These are phyloP conservation scores for Tolypocladium sp. DNA, from an alignment of 2,329 filamentous ascomycete species.

Conservation along the genomic window DNA sequence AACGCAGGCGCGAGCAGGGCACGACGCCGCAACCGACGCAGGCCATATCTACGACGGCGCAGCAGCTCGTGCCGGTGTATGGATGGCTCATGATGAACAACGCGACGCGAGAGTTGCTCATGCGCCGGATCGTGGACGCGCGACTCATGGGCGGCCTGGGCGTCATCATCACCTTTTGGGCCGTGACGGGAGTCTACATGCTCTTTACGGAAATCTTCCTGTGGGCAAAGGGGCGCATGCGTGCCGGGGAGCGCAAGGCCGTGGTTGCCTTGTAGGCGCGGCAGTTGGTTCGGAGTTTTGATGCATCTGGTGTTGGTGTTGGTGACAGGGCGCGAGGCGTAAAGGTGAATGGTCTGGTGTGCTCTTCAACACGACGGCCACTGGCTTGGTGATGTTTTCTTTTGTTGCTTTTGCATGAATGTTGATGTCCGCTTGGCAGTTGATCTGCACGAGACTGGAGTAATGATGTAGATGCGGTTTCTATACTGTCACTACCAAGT, in stretches of 20 bases:
- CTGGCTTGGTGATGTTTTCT: background rate
- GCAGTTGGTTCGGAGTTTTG: background rate
- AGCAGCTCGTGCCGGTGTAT: constrained; percentile 28
- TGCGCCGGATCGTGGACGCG: constrained; percentile 30
- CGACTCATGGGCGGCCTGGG: constrained; percentile 34
- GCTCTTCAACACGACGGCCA: background rate
- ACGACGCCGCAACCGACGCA: constrained; percentile 5
- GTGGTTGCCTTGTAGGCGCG: background rate
- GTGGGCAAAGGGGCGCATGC: constrained; percentile 24
- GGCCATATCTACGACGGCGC: constrained; percentile 10
- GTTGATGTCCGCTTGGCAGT: background rate
- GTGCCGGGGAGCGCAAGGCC: constrained; percentile 15
- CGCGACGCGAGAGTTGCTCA: constrained; percentile 23
- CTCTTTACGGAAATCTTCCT: constrained; percentile 36
- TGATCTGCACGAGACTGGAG: background rate
- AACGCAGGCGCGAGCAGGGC: constrained; percentile 26
- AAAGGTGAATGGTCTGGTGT: background rate
- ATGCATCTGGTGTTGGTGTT: background rate
- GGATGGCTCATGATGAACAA: constrained; percentile 35
- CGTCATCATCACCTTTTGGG: constrained; percentile 40
- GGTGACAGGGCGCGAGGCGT: background rate
- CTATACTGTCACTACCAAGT: background rate
- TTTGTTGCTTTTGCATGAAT: background rate
- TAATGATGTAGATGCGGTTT: background rate
- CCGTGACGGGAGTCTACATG: constrained; percentile 38